Base-by-base conservation (phyloP, 495 filamentous ascomycete species). In the Penicillium psychrofluorescens region DNA sequence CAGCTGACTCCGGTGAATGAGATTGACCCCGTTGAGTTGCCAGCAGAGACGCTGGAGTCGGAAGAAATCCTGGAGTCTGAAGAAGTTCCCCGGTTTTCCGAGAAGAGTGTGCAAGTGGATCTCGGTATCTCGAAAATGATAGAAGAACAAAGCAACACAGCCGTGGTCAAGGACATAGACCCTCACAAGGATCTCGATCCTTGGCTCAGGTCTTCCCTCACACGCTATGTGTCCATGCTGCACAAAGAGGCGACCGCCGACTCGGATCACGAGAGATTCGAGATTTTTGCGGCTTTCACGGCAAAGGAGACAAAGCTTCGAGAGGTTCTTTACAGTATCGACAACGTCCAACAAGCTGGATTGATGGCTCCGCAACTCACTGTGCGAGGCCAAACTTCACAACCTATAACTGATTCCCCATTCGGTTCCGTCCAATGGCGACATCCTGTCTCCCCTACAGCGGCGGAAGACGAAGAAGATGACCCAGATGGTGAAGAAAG, bases 191-290 rank as follows among this genome's bases (percentile, higher is more conserved):
- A 75, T 50, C 56, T 78, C 9, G 73, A 76, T 34, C 68, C 73
- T 2, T 76, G 73, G 74, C 74, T 59, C 22, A 72, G 67, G 49
- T 74, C 75, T 8, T 78, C 75, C 36, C 46, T 78, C 30, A 63
- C 66, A 27, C 71, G 75, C 15, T 78, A 70, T 50, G 60, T 74
- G 12, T 64, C 71, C 8, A 76, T 77, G 71, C 49, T 78, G 15
- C 71, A 68, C 22, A 75, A 78, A 49, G 75, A 78, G 50, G 66
- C 68, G 14, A 64, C 68, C 16, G 72, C 70, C 9, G 65, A 72
- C 37, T 69, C 65, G 2, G 71, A 78, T 41, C 57, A 64, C 41
- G 74, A 78, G 36, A 68, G 73, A 29, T 66, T 67, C 43, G 70
- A 71, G 41, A 67, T 77, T 27, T 78, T 78, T 41, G 75, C 65